phyloP scores from a whole-genome alignment of 75 land plant genomes.

The Adiantum capillusveneris region DNA sequence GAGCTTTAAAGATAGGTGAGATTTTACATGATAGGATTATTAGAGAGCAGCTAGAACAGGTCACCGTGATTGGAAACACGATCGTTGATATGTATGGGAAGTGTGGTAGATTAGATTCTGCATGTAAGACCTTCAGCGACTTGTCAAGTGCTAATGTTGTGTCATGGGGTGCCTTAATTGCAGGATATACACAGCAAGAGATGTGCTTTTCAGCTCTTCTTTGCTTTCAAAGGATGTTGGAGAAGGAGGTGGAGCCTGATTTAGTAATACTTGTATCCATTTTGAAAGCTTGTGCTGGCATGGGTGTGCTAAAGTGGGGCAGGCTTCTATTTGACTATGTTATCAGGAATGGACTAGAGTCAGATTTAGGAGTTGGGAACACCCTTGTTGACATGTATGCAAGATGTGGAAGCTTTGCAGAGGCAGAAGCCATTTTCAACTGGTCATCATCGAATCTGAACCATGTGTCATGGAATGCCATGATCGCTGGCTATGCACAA shows the following conservation, averaged over 20 bases:
- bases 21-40: constrained; percentile 39
- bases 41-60: constrained; percentile 9
- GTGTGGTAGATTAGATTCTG: constrained; percentile 11
- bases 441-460: neutral
- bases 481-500: constrained; percentile 15
- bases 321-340: constrained; percentile 9
- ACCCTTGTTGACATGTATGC: constrained; percentile 16
- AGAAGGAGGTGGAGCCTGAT: constrained; percentile 5
- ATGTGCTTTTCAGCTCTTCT: neutral
- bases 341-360: constrained; percentile 2
- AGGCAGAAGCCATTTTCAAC: constrained; percentile 8
- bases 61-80: constrained; percentile 1
- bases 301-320: constrained; percentile 11
- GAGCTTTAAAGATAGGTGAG: constrained; percentile 3
- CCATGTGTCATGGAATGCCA: constrained; percentile 21
- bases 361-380: constrained; percentile 10
- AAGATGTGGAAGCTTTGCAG: constrained; percentile 13
- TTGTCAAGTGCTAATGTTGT: neutral
- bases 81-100: constrained; percentile 16
- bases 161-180: constrained; percentile 9
- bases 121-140: constrained; percentile 2
- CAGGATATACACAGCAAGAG: constrained; percentile 9
- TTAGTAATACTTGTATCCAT: constrained; percentile 1
- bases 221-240: constrained; percentile 3
- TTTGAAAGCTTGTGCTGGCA: constrained; percentile 5